Conservation (phyloP, 768 basidiomycete species). For the Xanthoconium purpureum region DNA sequence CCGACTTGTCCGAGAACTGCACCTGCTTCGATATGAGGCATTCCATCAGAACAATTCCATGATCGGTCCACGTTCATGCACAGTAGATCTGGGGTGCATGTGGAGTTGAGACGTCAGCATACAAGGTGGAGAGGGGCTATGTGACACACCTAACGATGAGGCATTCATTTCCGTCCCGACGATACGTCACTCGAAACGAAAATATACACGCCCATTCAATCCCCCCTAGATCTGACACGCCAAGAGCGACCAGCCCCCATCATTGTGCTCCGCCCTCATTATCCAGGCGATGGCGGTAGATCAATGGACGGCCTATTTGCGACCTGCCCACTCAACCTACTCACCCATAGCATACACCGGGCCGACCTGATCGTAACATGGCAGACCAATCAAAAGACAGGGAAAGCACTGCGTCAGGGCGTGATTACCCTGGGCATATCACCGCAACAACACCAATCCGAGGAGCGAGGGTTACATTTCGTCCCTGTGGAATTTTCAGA, state of each 20-base stretch:
- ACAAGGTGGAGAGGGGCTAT: neutral
- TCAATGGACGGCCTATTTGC: neutral
- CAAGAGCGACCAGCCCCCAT: neutral
- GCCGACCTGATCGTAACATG: neutral
- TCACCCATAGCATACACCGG: neutral
- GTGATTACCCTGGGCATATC: neutral
- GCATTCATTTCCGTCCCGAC: conserved; percentile 14
- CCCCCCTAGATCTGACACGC: neutral
- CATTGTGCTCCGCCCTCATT: neutral
- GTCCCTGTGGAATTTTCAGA: neutral
- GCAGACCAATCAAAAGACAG: neutral
- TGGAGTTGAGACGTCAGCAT: neutral
- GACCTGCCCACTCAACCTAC: neutral
- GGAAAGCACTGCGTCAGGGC: neutral
- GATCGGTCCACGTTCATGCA: neutral
- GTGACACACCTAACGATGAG: neutral
- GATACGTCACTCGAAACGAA: neutral
- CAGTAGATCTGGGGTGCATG: neutral
- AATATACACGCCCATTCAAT: neutral
- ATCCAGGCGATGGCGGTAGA: too few species aligned
- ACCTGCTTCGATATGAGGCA: neutral
- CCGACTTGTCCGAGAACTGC: neutral
- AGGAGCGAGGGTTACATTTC: neutral
- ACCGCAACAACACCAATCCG: neutral
- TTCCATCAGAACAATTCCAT: neutral